phyloP scores from a whole-genome alignment of 768 basidiomycete genomes.

The Leucogyrophana mollusca region DNA sequence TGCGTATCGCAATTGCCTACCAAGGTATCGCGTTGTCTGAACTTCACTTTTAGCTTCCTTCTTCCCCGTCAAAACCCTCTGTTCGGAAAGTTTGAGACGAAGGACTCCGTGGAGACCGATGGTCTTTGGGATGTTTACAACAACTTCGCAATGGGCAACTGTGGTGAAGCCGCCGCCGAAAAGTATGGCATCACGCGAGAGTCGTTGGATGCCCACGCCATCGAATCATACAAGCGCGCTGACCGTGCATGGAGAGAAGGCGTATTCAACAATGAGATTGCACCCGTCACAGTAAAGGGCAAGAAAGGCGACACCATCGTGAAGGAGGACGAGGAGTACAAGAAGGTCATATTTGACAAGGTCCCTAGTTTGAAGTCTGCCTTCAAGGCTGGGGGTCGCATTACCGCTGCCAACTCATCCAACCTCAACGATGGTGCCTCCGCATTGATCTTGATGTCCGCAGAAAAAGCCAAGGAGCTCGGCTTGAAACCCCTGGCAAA shows the following conservation, averaged over 20 bases:
- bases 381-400: constrained; percentile 85
- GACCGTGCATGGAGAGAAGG: constrained; percentile 89
- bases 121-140: constrained; percentile 98
- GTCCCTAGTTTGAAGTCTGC: constrained; percentile 84
- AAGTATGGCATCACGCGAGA: constrained; percentile 85
- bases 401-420: constrained; percentile 97
- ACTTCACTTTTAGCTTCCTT: constrained; percentile 58
- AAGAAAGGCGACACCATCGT: constrained; percentile 92
- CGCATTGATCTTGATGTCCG: constrained; percentile 92
- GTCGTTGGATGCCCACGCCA: constrained; percentile 85
- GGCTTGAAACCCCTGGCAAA: constrained; percentile 92
- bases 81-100: constrained; percentile 88
- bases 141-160: constrained; percentile 98
- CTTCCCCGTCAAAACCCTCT: constrained; percentile 75
- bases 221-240: constrained; percentile 93
- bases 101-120: constrained; percentile 87
- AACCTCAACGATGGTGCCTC: constrained; percentile 95
- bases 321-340: constrained; percentile 97
- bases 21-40: constrained; percentile 1
- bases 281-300: constrained; percentile 86
- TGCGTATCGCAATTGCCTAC: constrained; percentile 43
- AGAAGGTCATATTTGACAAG: constrained; percentile 94
- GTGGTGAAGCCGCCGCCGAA: constrained; percentile 82
- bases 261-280: constrained; percentile 83
- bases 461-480: constrained; percentile 88